phyloP scores from a whole-genome alignment of 1,284 basidiomycete species.

The Naganishia albida region DNA sequence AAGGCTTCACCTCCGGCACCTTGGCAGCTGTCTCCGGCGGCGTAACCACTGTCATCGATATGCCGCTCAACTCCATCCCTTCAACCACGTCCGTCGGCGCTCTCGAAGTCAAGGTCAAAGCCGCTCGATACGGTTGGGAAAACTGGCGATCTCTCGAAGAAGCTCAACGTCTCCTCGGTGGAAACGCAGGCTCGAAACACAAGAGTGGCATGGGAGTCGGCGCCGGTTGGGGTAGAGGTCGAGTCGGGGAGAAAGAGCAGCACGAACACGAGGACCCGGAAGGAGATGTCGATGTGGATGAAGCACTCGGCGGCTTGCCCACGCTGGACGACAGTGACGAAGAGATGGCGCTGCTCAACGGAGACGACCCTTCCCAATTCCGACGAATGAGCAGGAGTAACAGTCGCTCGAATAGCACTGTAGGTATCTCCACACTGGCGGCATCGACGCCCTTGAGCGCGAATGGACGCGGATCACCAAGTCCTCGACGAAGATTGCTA shows the following conservation, averaged over 20 bases:
- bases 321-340: constrained; percentile 28
- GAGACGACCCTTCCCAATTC: constrained; percentile 26
- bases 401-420: constrained; percentile 16
- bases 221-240: constrained; percentile 52
- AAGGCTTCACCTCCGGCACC: constrained; percentile 89
- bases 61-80: constrained; percentile 93
- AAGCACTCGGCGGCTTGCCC: constrained; percentile 2
- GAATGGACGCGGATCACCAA: neutral
- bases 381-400: constrained; percentile 20
- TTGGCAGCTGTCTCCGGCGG: constrained; percentile 83
- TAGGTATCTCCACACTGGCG: neutral
- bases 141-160: constrained; percentile 29
- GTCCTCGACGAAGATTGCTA: constrained; percentile 7
- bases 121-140: constrained; percentile 59
- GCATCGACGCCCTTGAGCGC: constrained; percentile 6
- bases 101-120: constrained; percentile 67
- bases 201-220: constrained; percentile 51
- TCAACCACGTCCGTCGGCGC: constrained; percentile 82
- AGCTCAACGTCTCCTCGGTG: constrained; percentile 21
- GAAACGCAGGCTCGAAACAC: constrained; percentile 5
- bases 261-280: constrained; percentile 22
- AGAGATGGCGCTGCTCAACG: constrained; percentile 24
- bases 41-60: constrained; percentile 87
- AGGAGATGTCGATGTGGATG: constrained; percentile 20
- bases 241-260: constrained; percentile 15